Evolutionary conservation across 768 basidiomycete species (phyloP).

Genomic region (Boletellus ananas): DNA sequence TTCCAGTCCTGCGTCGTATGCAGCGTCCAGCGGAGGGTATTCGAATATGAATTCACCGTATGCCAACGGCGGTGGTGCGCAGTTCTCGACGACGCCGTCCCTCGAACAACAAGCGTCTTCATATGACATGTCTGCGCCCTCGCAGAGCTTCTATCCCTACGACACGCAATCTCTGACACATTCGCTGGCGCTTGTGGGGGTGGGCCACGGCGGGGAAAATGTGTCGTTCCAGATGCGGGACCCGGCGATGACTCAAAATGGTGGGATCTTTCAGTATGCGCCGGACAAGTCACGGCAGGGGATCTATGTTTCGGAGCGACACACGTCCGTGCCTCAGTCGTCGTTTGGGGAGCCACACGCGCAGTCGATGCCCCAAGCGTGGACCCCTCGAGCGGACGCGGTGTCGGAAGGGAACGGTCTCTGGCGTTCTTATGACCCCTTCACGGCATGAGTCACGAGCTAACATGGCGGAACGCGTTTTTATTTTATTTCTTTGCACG

Average conservation of each 20-base stretch:
- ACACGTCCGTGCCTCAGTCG: slow-evolving; percentile 16
- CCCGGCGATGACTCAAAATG: slow-evolving; percentile 13
- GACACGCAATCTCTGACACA: slow-evolving; percentile 14
- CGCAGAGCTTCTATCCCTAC: slow-evolving; percentile 21
- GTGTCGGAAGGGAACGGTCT: slow-evolving; percentile 18
- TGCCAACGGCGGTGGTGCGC: slow-evolving; percentile 15
- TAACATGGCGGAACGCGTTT: not conserved
- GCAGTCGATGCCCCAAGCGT: slow-evolving; percentile 12
- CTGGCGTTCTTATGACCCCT: slow-evolving; percentile 27
- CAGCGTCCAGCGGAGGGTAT: slow-evolving; percentile 23
- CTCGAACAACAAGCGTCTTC: slow-evolving; percentile 21
- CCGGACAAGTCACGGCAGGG: slow-evolving; percentile 24
- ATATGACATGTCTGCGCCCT: slow-evolving; percentile 17
- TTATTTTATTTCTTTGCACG: not conserved
- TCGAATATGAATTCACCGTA: slow-evolving; percentile 26
- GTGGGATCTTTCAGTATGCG: slow-evolving; percentile 14
- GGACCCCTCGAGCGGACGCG: slow-evolving; percentile 16
- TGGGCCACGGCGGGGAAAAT: slow-evolving; percentile 14
- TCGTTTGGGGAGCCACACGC: slow-evolving; percentile 16
- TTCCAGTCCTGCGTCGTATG: slow-evolving; percentile 26
- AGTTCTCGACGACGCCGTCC: slow-evolving; percentile 16
- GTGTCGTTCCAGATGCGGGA: slow-evolving; percentile 17
- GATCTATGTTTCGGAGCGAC: slow-evolving; percentile 25
- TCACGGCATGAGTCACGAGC: slow-evolving; percentile 15
- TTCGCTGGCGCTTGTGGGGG: slow-evolving; percentile 19